Conservation (phyloP, 352 stramenopile genomes). For the Pythium sp. region DNA sequence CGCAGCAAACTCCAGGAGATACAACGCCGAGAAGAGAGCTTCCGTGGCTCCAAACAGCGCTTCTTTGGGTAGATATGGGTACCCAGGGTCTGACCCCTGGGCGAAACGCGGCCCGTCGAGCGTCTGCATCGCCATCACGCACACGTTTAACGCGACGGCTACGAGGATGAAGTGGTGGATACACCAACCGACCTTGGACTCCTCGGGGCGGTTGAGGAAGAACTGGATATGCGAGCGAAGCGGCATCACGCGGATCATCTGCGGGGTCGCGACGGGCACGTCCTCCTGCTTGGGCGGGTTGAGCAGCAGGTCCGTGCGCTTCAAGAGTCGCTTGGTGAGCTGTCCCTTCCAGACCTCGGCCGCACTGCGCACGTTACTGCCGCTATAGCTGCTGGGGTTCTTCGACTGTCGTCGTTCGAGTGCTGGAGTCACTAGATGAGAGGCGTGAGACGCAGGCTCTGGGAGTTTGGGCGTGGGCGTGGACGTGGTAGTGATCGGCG, state of each 20-base stretch:
- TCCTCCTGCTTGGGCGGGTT: conserved; percentile 5
- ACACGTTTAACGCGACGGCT: conserved; percentile 15
- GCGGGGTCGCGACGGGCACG: conserved; percentile 7
- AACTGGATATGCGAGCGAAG: conserved; percentile 29
- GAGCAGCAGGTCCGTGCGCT: background rate
- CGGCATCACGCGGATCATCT: conserved; percentile 31
- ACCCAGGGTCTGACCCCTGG: conserved; percentile 35
- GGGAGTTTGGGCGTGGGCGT: too few relatives aligned
- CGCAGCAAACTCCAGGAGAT: conserved; percentile 41
- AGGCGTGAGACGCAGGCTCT: too few relatives aligned
- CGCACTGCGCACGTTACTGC: background rate
- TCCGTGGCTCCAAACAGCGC: conserved; percentile 27
- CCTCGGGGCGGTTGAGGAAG: conserved; percentile 38
- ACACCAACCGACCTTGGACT: conserved; percentile 37
- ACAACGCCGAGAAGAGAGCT: conserved; percentile 36
- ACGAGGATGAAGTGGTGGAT: conserved; percentile 39
- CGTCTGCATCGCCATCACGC: conserved; percentile 29
- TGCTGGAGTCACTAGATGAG: background rate
- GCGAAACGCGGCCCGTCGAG: conserved; percentile 50
- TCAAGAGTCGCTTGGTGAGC: background rate
- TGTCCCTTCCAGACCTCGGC: background rate
- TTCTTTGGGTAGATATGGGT: conserved; percentile 36
- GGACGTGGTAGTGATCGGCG: too few relatives aligned
- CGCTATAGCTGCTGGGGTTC: background rate
- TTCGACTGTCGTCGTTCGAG: background rate